Evolutionary conservation across 164 flowering plant species (phyloP).

Genomic region (Liriodendron chinense): DNA sequence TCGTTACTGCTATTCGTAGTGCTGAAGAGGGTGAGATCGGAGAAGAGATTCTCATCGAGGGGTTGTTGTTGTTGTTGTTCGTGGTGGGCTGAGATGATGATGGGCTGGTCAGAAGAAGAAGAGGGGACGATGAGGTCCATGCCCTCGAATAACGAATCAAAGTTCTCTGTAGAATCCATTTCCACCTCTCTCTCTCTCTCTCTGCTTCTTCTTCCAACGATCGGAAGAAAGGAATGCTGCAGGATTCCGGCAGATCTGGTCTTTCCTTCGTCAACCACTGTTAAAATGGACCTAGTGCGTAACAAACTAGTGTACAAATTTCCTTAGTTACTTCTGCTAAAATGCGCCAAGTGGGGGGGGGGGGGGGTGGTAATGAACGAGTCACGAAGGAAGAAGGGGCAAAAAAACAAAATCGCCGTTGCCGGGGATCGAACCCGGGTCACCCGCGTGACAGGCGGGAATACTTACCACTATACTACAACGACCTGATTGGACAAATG

Average conservation of each 20-base stretch:
- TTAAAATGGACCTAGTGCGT: no score
- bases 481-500: conserved; percentile 19
- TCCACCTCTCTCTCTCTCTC: conserved; percentile 26
- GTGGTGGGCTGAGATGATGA: background rate
- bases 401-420: conserved; percentile 20
- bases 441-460: conserved; percentile 51
- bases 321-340: no score
- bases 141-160: conserved; percentile 75
- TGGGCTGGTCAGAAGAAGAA: background rate
- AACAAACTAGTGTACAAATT: no score
- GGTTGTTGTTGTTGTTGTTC: conserved; percentile 17
- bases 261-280: no score
- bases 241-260: no score
- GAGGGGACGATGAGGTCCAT: conserved; percentile 60
- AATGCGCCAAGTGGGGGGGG: no score
- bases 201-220: background rate
- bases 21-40: conserved; percentile 58
- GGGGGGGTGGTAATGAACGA: no score
- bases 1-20: conserved; percentile 13
- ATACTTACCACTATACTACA: conserved; percentile 33
- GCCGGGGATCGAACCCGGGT: conserved; percentile 53
- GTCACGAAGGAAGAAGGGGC: no score
- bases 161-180: conserved; percentile 52
- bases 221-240: background rate
- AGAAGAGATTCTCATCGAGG: conserved; percentile 77